Conservation (phyloP, 2,329 filamentous ascomycete genomes). For the Cladophialophora immunda region DNA sequence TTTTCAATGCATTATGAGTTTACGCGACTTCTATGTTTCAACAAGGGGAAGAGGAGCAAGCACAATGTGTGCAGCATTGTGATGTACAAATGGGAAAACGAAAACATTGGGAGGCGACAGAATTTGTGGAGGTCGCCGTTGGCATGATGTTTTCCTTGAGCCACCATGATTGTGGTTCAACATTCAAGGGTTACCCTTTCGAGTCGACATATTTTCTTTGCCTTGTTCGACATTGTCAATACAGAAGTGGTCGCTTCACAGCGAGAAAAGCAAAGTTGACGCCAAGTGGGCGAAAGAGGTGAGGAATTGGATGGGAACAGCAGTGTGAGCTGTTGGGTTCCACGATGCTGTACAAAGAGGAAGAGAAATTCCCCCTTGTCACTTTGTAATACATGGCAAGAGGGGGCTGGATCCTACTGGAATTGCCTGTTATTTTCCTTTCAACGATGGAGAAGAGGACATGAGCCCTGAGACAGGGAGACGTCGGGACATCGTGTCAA, state of each 20-base stretch:
- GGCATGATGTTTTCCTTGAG: not conserved
- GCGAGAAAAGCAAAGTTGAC: constrained; percentile 17
- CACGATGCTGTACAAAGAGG: constrained; percentile 15
- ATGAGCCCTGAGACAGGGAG: not conserved
- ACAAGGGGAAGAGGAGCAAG: not conserved
- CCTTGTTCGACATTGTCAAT: constrained; percentile 1
- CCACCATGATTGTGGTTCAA: not conserved
- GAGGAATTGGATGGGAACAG: not conserved
- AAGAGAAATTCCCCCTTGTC: constrained; percentile 16
- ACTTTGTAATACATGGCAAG: constrained; percentile 5
- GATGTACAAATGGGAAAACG: constrained; percentile 15
- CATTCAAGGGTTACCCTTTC: not conserved
- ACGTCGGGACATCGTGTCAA: not conserved
- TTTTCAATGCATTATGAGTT: constrained; percentile 19
- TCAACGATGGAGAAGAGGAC: not conserved
- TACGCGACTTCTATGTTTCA: constrained; percentile 1
- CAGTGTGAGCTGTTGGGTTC: not conserved
- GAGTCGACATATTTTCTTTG: not conserved
- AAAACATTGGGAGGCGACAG: not conserved
- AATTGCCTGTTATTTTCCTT: constrained; percentile 5
- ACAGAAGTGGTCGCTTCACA: constrained; percentile 25
- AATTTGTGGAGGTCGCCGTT: not conserved
- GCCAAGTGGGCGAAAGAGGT: not conserved
- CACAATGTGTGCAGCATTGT: constrained; percentile 18
- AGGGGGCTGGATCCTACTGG: constrained; percentile 12